phyloP scores from a whole-genome alignment of 2,329 filamentous ascomycete genomes.

The Aspergillus phoenicis region DNA sequence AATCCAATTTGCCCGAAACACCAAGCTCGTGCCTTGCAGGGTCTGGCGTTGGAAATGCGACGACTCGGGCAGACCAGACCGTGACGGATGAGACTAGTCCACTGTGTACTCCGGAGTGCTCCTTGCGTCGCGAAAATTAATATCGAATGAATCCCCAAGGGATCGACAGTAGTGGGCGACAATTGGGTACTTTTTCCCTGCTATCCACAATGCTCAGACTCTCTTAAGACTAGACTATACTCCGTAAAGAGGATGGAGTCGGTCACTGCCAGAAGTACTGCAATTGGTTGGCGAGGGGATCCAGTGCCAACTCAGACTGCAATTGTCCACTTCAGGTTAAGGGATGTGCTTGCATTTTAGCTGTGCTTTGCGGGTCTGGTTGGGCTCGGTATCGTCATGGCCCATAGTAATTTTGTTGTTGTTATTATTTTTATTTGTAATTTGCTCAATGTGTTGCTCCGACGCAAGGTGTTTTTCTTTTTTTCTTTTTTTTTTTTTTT shows the following conservation, averaged over 20 bases:
- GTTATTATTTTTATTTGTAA: too few relatives aligned
- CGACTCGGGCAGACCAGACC: not conserved
- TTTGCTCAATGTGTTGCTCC: not conserved
- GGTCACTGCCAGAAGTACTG: not conserved
- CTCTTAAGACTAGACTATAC: not conserved
- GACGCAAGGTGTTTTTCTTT: not conserved
- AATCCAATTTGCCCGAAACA: not conserved
- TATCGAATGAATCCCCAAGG: not conserved
- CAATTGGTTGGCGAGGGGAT: constrained; percentile 8
- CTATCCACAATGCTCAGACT: not conserved
- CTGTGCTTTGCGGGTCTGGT: not conserved
- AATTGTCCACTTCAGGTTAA: not conserved
- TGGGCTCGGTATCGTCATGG: not conserved
- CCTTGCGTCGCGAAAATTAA: not conserved
- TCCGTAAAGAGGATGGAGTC: not conserved
- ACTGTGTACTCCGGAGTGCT: not conserved
- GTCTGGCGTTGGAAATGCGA: not conserved
- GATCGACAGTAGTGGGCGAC: not conserved
- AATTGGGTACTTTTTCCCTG: not conserved
- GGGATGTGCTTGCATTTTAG: not conserved
- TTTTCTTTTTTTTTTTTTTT: not conserved
- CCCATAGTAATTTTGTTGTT: too few relatives aligned
- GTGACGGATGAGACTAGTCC: not conserved
- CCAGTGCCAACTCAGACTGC: constrained; percentile 8
- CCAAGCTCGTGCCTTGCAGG: constrained; percentile 3